Evolutionary conservation across 768 basidiomycete species (phyloP).

Genomic region (Kwoniella europaea): DNA sequence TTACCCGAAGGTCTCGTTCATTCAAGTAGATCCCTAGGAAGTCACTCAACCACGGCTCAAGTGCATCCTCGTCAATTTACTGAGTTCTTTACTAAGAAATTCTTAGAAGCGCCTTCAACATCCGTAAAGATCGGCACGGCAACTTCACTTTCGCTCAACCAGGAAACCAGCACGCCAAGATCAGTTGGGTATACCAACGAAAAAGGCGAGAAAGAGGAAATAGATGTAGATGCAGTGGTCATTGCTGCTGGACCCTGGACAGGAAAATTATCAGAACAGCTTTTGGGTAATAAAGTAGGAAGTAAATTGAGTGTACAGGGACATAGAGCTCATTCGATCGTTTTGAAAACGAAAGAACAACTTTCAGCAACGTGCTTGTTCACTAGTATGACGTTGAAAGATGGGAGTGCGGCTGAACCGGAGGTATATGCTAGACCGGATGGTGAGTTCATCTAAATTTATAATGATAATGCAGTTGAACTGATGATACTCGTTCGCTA

Average conservation of each 20-base stretch:
- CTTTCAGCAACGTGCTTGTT: slow-evolving; percentile 82
- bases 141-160: slow-evolving; percentile 17
- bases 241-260: slow-evolving; percentile 90
- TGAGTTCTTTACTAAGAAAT: slow-evolving; percentile 43
- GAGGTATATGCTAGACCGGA: slow-evolving; percentile 60
- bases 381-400: slow-evolving; percentile 69
- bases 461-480: slow-evolving; percentile 39
- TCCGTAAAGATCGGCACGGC: slow-evolving; percentile 47
- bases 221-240: slow-evolving; percentile 69
- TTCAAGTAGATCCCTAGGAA: slow-evolving; percentile 47
- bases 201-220: slow-evolving; percentile 6
- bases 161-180: slow-evolving; percentile 1
- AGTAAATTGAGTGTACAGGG: slow-evolving; percentile 50
- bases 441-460: slow-evolving; percentile 27
- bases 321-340: slow-evolving; percentile 58
- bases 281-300: slow-evolving; percentile 54
- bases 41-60: slow-evolving; percentile 52
- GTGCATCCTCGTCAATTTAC: slow-evolving; percentile 57
- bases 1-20: slow-evolving; percentile 44
- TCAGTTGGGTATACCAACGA: slow-evolving; percentile 1
- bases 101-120: slow-evolving; percentile 41
- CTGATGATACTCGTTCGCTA: slow-evolving; percentile 41
- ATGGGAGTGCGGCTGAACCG: slow-evolving; percentile 57
- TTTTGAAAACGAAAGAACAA: slow-evolving; percentile 53
- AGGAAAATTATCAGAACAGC: slow-evolving; percentile 61